Percentiles rank a stretch among this genome's conserved stretches.
These are phyloP conservation scores for Bacidia gigantensis DNA, from an alignment of 495 filamentous ascomycete genomes.

Conservation along the genomic window DNA sequence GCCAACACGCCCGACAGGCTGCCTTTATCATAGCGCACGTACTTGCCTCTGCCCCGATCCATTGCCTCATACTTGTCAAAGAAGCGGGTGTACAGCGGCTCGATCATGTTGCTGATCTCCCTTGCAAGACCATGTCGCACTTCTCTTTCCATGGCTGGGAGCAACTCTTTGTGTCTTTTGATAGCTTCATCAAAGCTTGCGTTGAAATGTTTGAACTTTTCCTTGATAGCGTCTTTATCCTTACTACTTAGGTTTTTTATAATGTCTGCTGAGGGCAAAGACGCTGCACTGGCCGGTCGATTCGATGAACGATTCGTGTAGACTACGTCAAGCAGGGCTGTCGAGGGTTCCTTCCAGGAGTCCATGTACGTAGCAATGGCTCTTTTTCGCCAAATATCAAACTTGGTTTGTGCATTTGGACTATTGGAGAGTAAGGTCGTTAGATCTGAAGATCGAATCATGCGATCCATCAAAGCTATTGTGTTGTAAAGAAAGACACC, in stretches of 20 bases:
- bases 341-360: constrained; percentile 75
- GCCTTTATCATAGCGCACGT: constrained; percentile 90
- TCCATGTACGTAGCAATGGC: constrained; percentile 71
- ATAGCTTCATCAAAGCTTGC: constrained; percentile 78
- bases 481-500: constrained; percentile 91
- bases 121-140: constrained; percentile 40
- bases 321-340: constrained; percentile 77
- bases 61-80: constrained; percentile 97
- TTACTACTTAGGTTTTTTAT: constrained; percentile 71
- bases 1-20: constrained; percentile 35
- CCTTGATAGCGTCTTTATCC: constrained; percentile 90
- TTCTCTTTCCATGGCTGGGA: constrained; percentile 68
- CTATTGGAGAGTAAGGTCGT: constrained; percentile 51
- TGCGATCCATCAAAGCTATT: constrained; percentile 70
- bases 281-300: constrained; percentile 46
- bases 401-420: constrained; percentile 39
- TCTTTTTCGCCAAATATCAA: constrained; percentile 81
- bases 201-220: constrained; percentile 91
- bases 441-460: constrained; percentile 72
- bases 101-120: constrained; percentile 78
- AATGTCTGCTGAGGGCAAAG: constrained; percentile 62
- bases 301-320: constrained; percentile 65
- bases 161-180: constrained; percentile 58
- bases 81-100: constrained; percentile 88
- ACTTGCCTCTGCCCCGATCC: constrained; percentile 92